Base-by-base conservation (phyloP, 2,329 filamentous ascomycete species). In the Cladophialophora immunda region DNA sequence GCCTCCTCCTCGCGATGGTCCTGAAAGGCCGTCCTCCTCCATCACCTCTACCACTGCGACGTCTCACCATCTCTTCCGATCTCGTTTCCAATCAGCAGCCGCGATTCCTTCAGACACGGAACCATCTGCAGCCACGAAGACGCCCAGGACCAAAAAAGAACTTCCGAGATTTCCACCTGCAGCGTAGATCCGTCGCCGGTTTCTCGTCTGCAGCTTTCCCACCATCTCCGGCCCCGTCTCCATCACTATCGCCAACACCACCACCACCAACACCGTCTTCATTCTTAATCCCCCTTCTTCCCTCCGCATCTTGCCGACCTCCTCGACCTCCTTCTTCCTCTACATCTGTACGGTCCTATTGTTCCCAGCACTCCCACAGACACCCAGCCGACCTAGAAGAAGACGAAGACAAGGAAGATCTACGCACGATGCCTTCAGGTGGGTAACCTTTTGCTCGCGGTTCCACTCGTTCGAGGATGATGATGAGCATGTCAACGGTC, bases 401-500 rank as follows among this genome's bases (percentile, higher is more conserved):
- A 47, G 29, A 61, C 41, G 29, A 36, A 62, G 41, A 58, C 32
- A 34, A 64, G 19, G 32, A 60, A 53, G 29, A 64, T 13, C 45
- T 19, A 58, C 30, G 41, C 58, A 64, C 47, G 13, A 66, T 66
- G 67, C 60, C 67, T 66, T 54, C 52, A 68, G 63, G 67, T 64
- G 64, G 50, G 67, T 58, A 57, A 34, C 25, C 32, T 38, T 30
- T 30, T 13, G 22, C 34, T 30, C 22, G n/a, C 11, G 32, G 27
- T 54, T 54, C 19, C 45, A 32, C 58, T 52, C 19, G 29, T 25
- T 55, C 54, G 29, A 34, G 15, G 58, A n/a, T 45, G 29, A 7
- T 25, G 9, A 29, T 36, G 38, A 34, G 17, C 41, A 38, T 47
- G 13, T 15, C 45, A 30, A 34, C 56, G 32, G 36, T 27, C 25